A percentile compares a stretch with the other conserved stretches of the same genome.
Conservation (phyloP, 768 basidiomycete species). For the Nidularia sp. region DNA sequence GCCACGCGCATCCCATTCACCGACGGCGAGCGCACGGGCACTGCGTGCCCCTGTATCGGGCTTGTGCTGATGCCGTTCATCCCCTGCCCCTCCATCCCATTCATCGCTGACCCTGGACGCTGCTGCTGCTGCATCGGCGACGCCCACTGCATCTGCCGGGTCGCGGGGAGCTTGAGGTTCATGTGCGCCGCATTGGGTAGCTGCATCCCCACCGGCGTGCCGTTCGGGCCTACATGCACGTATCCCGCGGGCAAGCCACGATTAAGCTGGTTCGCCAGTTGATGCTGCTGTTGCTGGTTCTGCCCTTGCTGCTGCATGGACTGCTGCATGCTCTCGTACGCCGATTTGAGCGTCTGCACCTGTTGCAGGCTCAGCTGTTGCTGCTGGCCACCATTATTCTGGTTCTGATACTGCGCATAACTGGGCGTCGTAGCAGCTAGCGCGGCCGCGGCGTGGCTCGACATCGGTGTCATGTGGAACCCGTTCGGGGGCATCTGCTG, state of each 20-base stretch:
- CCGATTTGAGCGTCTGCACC: conserved; percentile 55
- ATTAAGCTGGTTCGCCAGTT: conserved; percentile 8
- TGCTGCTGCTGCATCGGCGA: conserved; percentile 27
- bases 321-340: conserved; percentile 35
- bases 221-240: conserved; percentile 32
- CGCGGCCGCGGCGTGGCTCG: conserved; percentile 24
- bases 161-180: conserved; percentile 37
- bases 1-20: conserved; percentile 51
- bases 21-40: conserved; percentile 46
- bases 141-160: conserved; percentile 35
- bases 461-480: conserved; percentile 44
- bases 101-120: conserved; percentile 24
- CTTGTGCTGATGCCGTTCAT: conserved; percentile 26
- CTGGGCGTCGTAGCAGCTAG: conserved; percentile 30
- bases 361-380: conserved; percentile 50
- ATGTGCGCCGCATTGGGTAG: conserved; percentile 25
- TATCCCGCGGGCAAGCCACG: conserved; percentile 28
- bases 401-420: conserved; percentile 25
- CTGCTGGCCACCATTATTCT: conserved; percentile 11
- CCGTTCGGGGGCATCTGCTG: conserved; percentile 38
- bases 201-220: conserved; percentile 34
- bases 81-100: conserved; percentile 22
- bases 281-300: conserved; percentile 21
- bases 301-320: conserved; percentile 32
- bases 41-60: conserved; percentile 31